Conservation (phyloP, 2,329 filamentous ascomycete species). For the Emmonsiellopsis sp. region DNA sequence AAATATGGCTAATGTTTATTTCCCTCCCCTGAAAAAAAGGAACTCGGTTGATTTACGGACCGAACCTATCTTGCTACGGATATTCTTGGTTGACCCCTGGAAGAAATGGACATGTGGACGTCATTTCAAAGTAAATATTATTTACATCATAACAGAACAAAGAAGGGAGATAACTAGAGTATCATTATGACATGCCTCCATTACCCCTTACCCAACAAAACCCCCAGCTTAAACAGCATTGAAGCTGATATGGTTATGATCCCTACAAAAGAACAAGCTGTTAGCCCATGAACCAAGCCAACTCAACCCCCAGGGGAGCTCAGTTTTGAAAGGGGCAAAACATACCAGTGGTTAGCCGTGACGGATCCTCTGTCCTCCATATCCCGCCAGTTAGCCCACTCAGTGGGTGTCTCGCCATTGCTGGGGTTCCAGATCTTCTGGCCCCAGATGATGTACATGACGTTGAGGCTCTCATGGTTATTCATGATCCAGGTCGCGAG, state of each 20-base stretch:
- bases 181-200: too few relatives aligned
- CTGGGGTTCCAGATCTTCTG: slow-evolving; percentile 40
- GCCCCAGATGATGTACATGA: slow-evolving; percentile 46
- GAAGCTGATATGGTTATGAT: slow-evolving; percentile 14
- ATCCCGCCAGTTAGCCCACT: slow-evolving; percentile 35
- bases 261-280: slow-evolving; percentile 3
- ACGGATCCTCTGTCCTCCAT: slow-evolving; percentile 36
- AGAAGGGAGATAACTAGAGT: too few relatives aligned
- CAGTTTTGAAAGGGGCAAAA: neutral
- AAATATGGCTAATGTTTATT: too few relatives aligned
- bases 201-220: neutral
- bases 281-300: neutral
- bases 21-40: too few relatives aligned
- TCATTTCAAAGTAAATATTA: too few relatives aligned
- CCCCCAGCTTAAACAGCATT: slow-evolving; percentile 2
- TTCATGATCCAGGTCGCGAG: slow-evolving; percentile 45
- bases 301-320: neutral
- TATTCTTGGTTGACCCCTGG: too few relatives aligned
- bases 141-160: too few relatives aligned
- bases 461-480: slow-evolving; percentile 30
- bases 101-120: too few relatives aligned
- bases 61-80: too few relatives aligned
- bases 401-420: slow-evolving; percentile 24
- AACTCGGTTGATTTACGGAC: too few relatives aligned
- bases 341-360: slow-evolving; percentile 38